Conservation (phyloP, 208 protist species). For the Trypanosoma rangeli region DNA sequence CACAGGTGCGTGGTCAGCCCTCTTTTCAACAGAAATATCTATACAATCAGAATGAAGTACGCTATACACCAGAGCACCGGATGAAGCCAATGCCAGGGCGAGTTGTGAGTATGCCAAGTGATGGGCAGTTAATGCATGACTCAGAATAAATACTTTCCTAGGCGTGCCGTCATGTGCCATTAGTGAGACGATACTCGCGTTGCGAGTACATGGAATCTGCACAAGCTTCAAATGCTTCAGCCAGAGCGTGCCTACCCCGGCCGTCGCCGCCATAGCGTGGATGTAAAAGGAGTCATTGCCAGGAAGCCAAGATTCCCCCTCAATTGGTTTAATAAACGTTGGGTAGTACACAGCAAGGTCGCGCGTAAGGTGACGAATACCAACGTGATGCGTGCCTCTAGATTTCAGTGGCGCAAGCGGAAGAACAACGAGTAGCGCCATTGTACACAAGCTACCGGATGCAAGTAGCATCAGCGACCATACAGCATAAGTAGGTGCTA, state of each 20-base stretch:
- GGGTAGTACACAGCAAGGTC: slow-evolving; percentile 25
- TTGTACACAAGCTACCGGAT: slow-evolving; percentile 3
- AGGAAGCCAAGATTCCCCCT: slow-evolving; percentile 25
- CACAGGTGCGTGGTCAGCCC: background rate
- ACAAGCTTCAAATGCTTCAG: slow-evolving; percentile 22
- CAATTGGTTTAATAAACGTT: slow-evolving; percentile 25
- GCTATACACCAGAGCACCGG: slow-evolving; percentile 20
- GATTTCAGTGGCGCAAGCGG: slow-evolving; percentile 13
- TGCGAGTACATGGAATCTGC: slow-evolving; percentile 25
- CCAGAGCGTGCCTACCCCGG: slow-evolving; percentile 5
- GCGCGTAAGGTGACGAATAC: slow-evolving; percentile 21
- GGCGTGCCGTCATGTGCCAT: slow-evolving; percentile 15
- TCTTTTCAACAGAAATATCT: background rate
- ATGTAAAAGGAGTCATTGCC: slow-evolving; percentile 8
- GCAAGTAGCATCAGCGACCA: slow-evolving; percentile 8
- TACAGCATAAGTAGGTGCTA: slow-evolving; percentile 1
- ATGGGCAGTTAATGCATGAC: slow-evolving; percentile 9
- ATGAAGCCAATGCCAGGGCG: slow-evolving; percentile 14
- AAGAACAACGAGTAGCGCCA: slow-evolving; percentile 7
- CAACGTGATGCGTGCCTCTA: slow-evolving; percentile 11
- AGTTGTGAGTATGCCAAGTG: slow-evolving; percentile 23
- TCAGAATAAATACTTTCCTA: slow-evolving; percentile 22
- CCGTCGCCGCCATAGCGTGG: background rate
- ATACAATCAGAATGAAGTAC: slow-evolving; percentile 12
- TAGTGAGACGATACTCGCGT: slow-evolving; percentile 22